Evolutionary conservation across 2,329 filamentous ascomycete genomes (phyloP), one percentile per base, ranked within the genome.

Genomic region (Diaporthe nobilis): DNA sequence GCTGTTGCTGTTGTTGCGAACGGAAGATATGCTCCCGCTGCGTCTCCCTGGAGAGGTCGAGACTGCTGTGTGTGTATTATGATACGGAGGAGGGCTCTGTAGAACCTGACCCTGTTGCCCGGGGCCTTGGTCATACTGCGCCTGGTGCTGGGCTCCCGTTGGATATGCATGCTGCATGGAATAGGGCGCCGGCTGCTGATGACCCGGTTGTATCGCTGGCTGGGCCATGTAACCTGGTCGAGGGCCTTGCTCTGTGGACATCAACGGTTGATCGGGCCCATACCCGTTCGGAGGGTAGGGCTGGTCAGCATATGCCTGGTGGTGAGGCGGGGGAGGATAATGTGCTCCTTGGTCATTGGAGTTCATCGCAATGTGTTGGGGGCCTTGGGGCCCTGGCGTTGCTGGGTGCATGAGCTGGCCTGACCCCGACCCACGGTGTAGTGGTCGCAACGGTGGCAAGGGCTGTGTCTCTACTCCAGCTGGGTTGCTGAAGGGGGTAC

Each of bases 21-120:
- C 80, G 15, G 82, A 81, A 3, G 83, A 84, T 39, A 80, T 81
- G 72, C 84, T 81, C 3, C 82, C 80, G 25, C 83, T 75, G 17
- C 75, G 81, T 8, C 80, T 79, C 34, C 80, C 80, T 17, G 81
- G 78, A 4, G 79, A 79, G 7, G 82, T 80, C 12, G 81, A 79
- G 34, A 82, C 81, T 51, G 80, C 80, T 28, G 78, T 75, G n/a
- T 68, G 70, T 39, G 55, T 58, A 44, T 67, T 65, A 12, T 71
- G 70, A 53, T 75, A 77, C 10, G 73, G 71, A 39, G 76, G 76
- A 25, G 76, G 76, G 55, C 76, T 77, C 22, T 77, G 74, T 12
- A 74, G 49, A 12, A 55, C n/a, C 55, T 74, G 74, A n/a, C 51
- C 65, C 5, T 67, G 57, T 53, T 63, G 75, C n/a, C 73, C 73